These are phyloP conservation scores for Przewalskia tangutica DNA, from an alignment of 257 asterid species.

Conservation along the genomic window DNA sequence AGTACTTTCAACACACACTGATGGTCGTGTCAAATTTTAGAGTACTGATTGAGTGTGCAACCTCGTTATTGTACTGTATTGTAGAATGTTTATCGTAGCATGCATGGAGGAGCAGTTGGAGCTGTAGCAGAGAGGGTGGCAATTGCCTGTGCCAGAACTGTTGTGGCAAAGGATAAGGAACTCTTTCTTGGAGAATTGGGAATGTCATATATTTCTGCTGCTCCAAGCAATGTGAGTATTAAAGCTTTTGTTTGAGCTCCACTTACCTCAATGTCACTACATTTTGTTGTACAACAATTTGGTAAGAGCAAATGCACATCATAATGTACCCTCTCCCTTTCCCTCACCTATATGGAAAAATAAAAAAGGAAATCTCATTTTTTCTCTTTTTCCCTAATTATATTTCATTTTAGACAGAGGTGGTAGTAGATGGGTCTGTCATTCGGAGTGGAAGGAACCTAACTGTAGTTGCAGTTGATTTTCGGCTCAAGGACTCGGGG, in stretches of 20 bases:
- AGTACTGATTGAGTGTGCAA: neutral
- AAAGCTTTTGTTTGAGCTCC: neutral
- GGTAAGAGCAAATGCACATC: neutral
- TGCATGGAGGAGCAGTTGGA: slow-evolving; percentile 90
- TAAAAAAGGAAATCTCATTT: neutral
- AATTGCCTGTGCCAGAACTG: slow-evolving; percentile 72
- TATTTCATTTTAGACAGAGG: slow-evolving; percentile 36
- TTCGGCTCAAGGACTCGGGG: slow-evolving; percentile 44
- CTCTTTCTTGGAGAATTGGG: slow-evolving; percentile 78
- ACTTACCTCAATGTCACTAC: neutral
- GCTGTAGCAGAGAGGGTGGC: slow-evolving; percentile 63
- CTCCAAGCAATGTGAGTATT: slow-evolving; percentile 43
- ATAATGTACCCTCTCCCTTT: neutral
- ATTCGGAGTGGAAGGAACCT: slow-evolving; percentile 74
- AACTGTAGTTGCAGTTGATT: slow-evolving; percentile 52
- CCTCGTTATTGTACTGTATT: neutral
- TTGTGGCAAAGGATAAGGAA: slow-evolving; percentile 56
- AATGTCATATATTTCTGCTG: slow-evolving; percentile 66
- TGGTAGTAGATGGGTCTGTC: slow-evolving; percentile 50
- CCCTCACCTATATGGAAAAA: neutral
- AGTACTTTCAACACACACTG: neutral
- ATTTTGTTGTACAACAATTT: neutral
- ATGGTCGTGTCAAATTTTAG: neutral
- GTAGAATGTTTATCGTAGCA: slow-evolving; percentile 57
- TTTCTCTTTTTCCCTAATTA: neutral